These are phyloP conservation scores for Ettlia oleoabundans DNA, from an alignment of 139 green algal genomes.

Conservation along the genomic window DNA sequence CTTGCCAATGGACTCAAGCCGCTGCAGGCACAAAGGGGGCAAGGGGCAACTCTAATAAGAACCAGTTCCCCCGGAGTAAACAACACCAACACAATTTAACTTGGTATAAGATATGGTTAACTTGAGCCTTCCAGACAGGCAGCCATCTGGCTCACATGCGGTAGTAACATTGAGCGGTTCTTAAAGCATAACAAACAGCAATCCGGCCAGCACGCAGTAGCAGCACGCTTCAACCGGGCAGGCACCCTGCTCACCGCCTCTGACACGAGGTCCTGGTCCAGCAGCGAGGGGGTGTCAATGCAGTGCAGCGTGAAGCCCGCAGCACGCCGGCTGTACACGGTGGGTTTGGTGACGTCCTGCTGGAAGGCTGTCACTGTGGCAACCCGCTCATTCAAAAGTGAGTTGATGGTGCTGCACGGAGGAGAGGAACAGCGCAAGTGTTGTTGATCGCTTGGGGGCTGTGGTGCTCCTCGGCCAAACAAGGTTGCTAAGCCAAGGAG, in stretches of 20 bases:
- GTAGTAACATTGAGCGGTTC: too few species aligned
- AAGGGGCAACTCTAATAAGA: background rate
- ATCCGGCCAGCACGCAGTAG: background rate
- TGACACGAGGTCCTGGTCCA: constrained; percentile 67
- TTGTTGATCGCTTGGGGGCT: too few species aligned
- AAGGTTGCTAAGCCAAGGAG: too few species aligned
- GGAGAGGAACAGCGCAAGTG: background rate
- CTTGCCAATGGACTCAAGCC: constrained; percentile 40
- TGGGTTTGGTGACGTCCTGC: constrained; percentile 42
- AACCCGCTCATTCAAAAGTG: constrained; percentile 67
- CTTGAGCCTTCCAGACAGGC: too few species aligned
- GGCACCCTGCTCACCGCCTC: constrained; percentile 38
- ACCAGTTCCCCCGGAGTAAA: too few species aligned
- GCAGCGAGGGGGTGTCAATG: constrained; percentile 80
- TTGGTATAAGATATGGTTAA: too few species aligned
- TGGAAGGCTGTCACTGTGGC: constrained; percentile 58
- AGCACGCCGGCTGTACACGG: constrained; percentile 18
- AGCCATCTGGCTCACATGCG: too few species aligned
- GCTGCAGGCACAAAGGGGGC: background rate
- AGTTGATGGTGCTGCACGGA: constrained; percentile 65
- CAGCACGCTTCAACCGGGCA: background rate
- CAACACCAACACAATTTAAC: too few species aligned
- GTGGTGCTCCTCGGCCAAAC: too few species aligned
- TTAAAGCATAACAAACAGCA: too few species aligned
- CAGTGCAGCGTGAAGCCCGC: constrained; percentile 69